Conservation (phyloP, 768 basidiomycete genomes). For the Tylopilus subfusipes region DNA sequence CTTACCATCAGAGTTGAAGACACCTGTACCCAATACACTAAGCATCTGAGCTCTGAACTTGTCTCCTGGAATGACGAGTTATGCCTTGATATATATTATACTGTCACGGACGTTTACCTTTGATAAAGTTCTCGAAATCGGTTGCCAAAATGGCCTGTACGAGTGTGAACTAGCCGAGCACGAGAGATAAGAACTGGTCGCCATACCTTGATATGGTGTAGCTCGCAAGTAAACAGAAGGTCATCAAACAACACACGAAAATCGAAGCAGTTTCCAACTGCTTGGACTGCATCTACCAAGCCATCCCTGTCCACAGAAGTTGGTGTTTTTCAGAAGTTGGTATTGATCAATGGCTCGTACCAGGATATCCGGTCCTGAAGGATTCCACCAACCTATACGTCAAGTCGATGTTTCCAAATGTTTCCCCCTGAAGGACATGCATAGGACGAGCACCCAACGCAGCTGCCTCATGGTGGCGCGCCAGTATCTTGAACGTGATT, state of each 20-base stretch:
- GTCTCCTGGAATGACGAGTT: slow-evolving; percentile 12
- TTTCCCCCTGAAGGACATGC: slow-evolving; percentile 36
- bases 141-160: slow-evolving; percentile 45
- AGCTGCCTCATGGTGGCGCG: slow-evolving; percentile 37
- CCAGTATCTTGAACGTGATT: slow-evolving; percentile 27
- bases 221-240: slow-evolving; percentile 45
- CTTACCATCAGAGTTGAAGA: slow-evolving; percentile 67
- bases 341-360: slow-evolving; percentile 29
- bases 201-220: slow-evolving; percentile 49
- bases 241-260: slow-evolving; percentile 45
- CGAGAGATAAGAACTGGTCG: not conserved
- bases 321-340: not conserved
- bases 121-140: slow-evolving; percentile 56
- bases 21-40: slow-evolving; percentile 56
- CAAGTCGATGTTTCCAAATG: slow-evolving; percentile 45
- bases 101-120: slow-evolving; percentile 36
- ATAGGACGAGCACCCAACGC: slow-evolving; percentile 45
- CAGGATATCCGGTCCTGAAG: slow-evolving; percentile 46
- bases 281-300: slow-evolving; percentile 32
- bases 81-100: not conserved
- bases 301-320: slow-evolving; percentile 38
- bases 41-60: slow-evolving; percentile 43
- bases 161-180: not conserved
- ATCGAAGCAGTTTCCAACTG: slow-evolving; percentile 43
- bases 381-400: slow-evolving; percentile 34